phyloP scores from a whole-genome alignment of 2,329 filamentous ascomycete genomes.

The Exserohilum rostratum region DNA sequence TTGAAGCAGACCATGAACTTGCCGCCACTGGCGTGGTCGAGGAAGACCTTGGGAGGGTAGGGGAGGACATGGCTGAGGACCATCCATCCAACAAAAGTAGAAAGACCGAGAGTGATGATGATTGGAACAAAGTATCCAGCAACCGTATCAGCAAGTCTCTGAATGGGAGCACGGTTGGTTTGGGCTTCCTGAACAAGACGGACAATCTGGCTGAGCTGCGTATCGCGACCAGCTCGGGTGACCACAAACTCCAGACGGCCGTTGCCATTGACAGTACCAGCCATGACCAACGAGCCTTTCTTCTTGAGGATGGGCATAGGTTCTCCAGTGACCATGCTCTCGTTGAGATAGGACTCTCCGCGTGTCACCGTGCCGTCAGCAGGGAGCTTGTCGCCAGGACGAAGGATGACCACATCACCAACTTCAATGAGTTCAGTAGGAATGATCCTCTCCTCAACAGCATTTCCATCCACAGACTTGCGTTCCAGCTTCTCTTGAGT shows the following conservation, averaged over 20 bases:
- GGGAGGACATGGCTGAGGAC: constrained; percentile 83
- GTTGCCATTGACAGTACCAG: constrained; percentile 93
- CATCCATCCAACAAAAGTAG: constrained; percentile 94
- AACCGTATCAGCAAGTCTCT: constrained; percentile 86
- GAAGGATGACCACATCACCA: constrained; percentile 89
- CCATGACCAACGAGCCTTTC: constrained; percentile 79
- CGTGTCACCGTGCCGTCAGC: constrained; percentile 86
- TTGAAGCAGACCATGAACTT: constrained; percentile 96
- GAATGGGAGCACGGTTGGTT: constrained; percentile 91
- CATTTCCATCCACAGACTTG: constrained; percentile 59
- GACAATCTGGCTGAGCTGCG: constrained; percentile 96
- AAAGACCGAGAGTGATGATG: constrained; percentile 81
- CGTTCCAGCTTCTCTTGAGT: constrained; percentile 53
- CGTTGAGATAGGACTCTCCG: constrained; percentile 92
- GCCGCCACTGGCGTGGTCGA: constrained; percentile 79
- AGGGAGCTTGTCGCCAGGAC: constrained; percentile 94
- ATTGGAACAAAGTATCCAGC: constrained; percentile 93
- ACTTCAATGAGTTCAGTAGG: constrained; percentile 94
- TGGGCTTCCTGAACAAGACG: constrained; percentile 98
- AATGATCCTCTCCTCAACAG: constrained; percentile 82
- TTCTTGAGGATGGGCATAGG: constrained; percentile 93
- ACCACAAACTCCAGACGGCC: constrained; percentile 92
- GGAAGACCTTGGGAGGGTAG: constrained; percentile 87
- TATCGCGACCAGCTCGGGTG: constrained; percentile 89
- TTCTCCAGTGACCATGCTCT: constrained; percentile 98